A percentile compares a stretch with the other conserved stretches of the same genome.
phyloP scores from a whole-genome alignment of 73 alveolate genomes.

The Tetrahymena borealis region DNA sequence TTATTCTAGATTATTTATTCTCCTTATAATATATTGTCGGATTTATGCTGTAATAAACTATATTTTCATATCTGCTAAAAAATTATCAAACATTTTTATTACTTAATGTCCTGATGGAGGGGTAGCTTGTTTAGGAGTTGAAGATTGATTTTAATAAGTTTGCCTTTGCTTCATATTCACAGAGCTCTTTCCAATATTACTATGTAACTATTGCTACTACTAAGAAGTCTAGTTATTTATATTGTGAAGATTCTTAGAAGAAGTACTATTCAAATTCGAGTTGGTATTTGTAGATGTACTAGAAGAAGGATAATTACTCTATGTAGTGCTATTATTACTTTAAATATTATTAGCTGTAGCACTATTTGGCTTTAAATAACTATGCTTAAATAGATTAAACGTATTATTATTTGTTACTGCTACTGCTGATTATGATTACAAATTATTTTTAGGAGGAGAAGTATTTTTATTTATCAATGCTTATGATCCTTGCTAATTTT shows the following conservation, averaged over 20 bases:
- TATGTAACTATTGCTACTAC: not conserved
- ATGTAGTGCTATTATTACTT: not conserved
- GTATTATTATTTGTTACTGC: not conserved
- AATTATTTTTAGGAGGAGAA: not conserved
- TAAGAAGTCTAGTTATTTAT: not conserved
- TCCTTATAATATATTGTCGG: too few species aligned
- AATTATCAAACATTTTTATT: too few species aligned
- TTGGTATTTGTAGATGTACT: not conserved
- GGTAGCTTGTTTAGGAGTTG: not conserved
- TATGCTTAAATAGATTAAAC: not conserved
- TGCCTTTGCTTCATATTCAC: not conserved
- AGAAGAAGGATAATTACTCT: not conserved
- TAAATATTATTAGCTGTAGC: not conserved
- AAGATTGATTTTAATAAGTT: not conserved
- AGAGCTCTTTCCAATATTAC: not conserved
- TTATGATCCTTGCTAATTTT: not conserved
- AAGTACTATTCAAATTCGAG: not conserved
- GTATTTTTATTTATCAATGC: not conserved
- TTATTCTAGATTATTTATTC: too few species aligned
- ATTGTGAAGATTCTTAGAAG: not conserved
- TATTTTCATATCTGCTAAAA: too few species aligned
- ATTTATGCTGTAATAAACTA: too few species aligned
- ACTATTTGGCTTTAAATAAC: not conserved
- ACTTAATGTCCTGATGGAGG: too few species aligned
- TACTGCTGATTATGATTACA: not conserved